Evolutionary conservation across 2,329 filamentous ascomycete genomes (phyloP).

Genomic region (Balansia obtecta): DNA sequence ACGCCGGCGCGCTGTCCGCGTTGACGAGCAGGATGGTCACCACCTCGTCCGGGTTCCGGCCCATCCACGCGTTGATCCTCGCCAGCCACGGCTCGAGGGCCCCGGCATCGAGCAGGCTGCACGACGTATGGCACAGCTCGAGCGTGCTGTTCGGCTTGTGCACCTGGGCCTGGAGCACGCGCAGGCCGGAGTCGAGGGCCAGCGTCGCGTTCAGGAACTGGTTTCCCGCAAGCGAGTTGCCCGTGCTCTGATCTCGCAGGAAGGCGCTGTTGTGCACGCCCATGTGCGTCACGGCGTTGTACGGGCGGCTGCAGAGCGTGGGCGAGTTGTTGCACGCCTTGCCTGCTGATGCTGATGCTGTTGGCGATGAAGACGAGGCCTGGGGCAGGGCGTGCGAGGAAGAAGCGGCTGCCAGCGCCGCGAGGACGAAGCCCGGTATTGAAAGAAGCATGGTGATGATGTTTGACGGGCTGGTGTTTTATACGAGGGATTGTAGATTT

Average conservation of each 20-base stretch:
- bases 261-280: conserved; percentile 68
- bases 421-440: conserved; percentile 11
- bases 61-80: conserved; percentile 56
- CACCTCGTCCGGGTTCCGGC: conserved; percentile 58
- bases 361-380: conserved; percentile 5
- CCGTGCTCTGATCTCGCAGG: conserved; percentile 49
- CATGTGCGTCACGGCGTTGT: conserved; percentile 67
- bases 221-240: conserved; percentile 53
- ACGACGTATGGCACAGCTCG: conserved; percentile 59
- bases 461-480: neutral
- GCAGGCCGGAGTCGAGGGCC: conserved; percentile 58
- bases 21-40: conserved; percentile 66
- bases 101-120: conserved; percentile 57
- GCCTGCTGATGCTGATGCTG: conserved; percentile 1
- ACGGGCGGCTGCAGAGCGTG: conserved; percentile 54
- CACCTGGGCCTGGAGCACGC: conserved; percentile 60
- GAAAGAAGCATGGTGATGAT: conserved; percentile 12
- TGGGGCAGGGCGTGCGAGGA: conserved; percentile 16
- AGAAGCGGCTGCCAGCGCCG: conserved; percentile 11
- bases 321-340: conserved; percentile 72
- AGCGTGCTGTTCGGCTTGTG: conserved; percentile 48
- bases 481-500: no score
- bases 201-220: conserved; percentile 62
- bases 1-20: conserved; percentile 43
- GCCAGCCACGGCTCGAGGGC: conserved; percentile 50